Conservation (phyloP, 2,329 filamentous ascomycete species). For the Paraphaeosphaeria sporulosa region DNA sequence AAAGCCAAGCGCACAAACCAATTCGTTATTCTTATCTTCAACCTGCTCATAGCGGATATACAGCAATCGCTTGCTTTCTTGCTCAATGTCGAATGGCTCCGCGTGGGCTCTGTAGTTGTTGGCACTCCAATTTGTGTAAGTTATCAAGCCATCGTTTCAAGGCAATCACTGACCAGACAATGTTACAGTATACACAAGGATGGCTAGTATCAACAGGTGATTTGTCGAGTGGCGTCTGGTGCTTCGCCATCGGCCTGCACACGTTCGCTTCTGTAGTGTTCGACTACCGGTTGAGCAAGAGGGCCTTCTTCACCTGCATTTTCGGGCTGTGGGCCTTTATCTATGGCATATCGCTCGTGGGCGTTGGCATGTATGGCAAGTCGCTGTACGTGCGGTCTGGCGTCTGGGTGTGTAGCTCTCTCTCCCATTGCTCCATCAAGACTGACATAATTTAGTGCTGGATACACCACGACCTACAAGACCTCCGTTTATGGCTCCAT, state of each 20-base stretch:
- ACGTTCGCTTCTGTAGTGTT: slow-evolving; percentile 70
- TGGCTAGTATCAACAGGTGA: slow-evolving; percentile 73
- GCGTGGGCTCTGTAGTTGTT: slow-evolving; percentile 61
- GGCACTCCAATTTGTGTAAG: slow-evolving; percentile 62
- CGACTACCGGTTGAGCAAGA: slow-evolving; percentile 60
- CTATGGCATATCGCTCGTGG: slow-evolving; percentile 64
- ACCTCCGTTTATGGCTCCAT: slow-evolving; percentile 66
- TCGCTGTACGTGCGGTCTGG: slow-evolving; percentile 69
- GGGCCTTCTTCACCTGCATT: slow-evolving; percentile 60
- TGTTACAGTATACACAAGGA: slow-evolving; percentile 60
- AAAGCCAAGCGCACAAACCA: slow-evolving; percentile 61
- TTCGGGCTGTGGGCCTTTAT: slow-evolving; percentile 65
- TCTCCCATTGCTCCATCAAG: background rate
- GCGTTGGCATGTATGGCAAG: slow-evolving; percentile 52
- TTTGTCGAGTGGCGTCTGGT: slow-evolving; percentile 71
- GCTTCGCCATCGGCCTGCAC: slow-evolving; percentile 70
- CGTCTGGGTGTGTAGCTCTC: slow-evolving; percentile 58
- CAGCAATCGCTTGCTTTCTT: slow-evolving; percentile 71
- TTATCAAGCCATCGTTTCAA: background rate
- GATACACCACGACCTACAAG: slow-evolving; percentile 64
- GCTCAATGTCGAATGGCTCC: slow-evolving; percentile 68
- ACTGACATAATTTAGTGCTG: slow-evolving; percentile 60
- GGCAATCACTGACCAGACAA: background rate
- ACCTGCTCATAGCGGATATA: slow-evolving; percentile 72
- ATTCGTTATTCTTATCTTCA: slow-evolving; percentile 73